Evolutionary conservation across 495 filamentous ascomycete genomes (phyloP), one percentile per base, ranked within the genome.

Genomic region (Penicillium turbatum): DNA sequence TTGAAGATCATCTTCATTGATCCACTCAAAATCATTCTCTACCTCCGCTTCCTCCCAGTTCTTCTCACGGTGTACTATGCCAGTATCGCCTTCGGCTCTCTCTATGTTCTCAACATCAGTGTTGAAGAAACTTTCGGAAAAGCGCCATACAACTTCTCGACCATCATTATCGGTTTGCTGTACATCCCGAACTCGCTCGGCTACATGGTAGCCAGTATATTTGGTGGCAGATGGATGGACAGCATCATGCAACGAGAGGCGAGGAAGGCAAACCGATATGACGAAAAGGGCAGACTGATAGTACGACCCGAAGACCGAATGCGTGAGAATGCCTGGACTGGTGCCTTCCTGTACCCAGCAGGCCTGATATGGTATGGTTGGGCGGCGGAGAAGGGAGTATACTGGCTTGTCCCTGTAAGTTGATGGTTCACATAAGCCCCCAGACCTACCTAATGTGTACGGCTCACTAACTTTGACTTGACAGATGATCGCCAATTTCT

Each of bases 221-320:
- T 90, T 21, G 92, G 92, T 35, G 92, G 92, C 1, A 75, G 74
- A 35, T 97, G 92, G 92, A 87, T 89, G 67, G 92, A 97, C 69
- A 68, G 65, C 30, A 95, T 97, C 68, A 97, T 97, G 92, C 76
- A 82, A 34, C 82, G 87, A 4, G 86, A 92, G 70, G 90, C 90
- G 5, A 72, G 70, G 21, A 85, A 81, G 55, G 89, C 88, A 0
- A 80, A 79, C 17, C 74, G 88, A 5, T 89, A 85, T 57, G 88
- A 92, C 54, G 78, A 79, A 26, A 72, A 82, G 29, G 87, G 88
- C 15, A 83, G 82, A 47, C 72, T 89, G 34, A 74, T 89, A 15
- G 89, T 82, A 65, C 73, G 79, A 1, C 92, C 92, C 0, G 92
- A 96, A 72, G 92, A 97, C 65, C 82, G 92, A 4, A 89, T 96